A percentile compares a stretch with the other conserved stretches of the same genome.
Conservation (phyloP, 768 basidiomycete species). For the Termitomyces sp. region DNA sequence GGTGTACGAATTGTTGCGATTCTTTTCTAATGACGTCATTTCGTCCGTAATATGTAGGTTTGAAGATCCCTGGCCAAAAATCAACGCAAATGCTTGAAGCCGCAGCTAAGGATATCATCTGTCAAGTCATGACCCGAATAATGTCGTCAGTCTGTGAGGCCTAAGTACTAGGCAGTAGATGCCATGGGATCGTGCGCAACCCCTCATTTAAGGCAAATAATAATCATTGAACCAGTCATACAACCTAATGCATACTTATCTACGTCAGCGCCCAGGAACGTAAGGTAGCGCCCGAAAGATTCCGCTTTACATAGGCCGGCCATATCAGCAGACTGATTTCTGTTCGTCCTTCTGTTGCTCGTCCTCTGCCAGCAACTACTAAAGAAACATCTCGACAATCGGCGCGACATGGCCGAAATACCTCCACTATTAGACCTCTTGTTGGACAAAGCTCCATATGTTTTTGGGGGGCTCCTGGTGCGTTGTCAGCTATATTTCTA, state of each 20-base stretch:
- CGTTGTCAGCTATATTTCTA: not conserved
- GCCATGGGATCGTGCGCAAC: too few relatives aligned
- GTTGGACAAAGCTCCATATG: not conserved
- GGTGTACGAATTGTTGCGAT: too few relatives aligned
- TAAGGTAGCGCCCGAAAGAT: not conserved
- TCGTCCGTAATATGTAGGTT: too few relatives aligned
- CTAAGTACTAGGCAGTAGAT: too few relatives aligned
- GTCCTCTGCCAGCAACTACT: not conserved
- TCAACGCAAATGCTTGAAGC: too few relatives aligned
- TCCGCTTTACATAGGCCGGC: not conserved
- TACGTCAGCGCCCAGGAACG: not conserved
- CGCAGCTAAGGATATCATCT: too few relatives aligned
- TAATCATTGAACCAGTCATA: not conserved
- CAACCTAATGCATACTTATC: not conserved
- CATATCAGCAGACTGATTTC: not conserved
- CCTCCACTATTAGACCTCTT: not conserved
- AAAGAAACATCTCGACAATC: not conserved
- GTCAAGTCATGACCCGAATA: too few relatives aligned
- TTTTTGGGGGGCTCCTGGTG: conserved; percentile 2
- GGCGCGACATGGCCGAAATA: not conserved
- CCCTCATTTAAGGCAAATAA: too few relatives aligned
- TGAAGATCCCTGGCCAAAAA: too few relatives aligned
- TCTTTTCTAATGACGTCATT: too few relatives aligned
- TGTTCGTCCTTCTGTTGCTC: not conserved
- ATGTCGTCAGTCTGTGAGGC: too few relatives aligned